A percentile compares a stretch with the other conserved stretches of the same genome.
These are phyloP conservation scores for Colletotrichum navitas DNA, from an alignment of 2,329 filamentous ascomycete species.

Conservation along the genomic window DNA sequence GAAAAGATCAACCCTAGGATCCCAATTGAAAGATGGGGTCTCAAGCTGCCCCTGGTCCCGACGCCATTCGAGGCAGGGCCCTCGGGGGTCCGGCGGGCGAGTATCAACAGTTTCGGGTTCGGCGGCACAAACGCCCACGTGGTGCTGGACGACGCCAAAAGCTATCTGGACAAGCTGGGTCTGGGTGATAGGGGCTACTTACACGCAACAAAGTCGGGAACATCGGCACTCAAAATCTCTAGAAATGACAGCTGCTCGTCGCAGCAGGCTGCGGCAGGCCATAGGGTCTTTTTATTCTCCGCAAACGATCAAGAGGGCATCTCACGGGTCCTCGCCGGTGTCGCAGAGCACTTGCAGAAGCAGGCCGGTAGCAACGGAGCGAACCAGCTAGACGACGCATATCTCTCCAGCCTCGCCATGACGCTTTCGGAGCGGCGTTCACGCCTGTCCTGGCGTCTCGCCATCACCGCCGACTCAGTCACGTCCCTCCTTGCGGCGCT, in stretches of 20 bases:
- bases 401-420: not conserved
- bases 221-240: not conserved
- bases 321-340: not conserved
- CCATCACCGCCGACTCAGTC: slow-evolving; percentile 4
- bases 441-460: slow-evolving; percentile 7
- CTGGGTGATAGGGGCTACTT: not conserved
- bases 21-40: slow-evolving; percentile 45
- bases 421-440: not conserved
- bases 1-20: slow-evolving; percentile 29
- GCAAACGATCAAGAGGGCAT: slow-evolving; percentile 1
- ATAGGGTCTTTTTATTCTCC: not conserved
- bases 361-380: not conserved
- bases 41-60: slow-evolving; percentile 58
- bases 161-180: slow-evolving; percentile 11
- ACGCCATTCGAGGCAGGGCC: slow-evolving; percentile 42
- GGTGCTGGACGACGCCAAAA: not conserved
- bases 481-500: slow-evolving; percentile 11
- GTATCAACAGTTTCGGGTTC: slow-evolving; percentile 56
- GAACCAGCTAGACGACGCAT: not conserved
- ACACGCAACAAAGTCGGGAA: not conserved
- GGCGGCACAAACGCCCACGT: slow-evolving; percentile 4
- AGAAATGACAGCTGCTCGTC: not conserved
- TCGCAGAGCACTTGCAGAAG: not conserved
- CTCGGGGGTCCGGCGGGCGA: slow-evolving; percentile 60
- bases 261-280: not conserved